Percentiles rank a stretch among this genome's conserved stretches.
Conservation (phyloP, 179 eudicot genomes). For the Silene vulgaris region DNA sequence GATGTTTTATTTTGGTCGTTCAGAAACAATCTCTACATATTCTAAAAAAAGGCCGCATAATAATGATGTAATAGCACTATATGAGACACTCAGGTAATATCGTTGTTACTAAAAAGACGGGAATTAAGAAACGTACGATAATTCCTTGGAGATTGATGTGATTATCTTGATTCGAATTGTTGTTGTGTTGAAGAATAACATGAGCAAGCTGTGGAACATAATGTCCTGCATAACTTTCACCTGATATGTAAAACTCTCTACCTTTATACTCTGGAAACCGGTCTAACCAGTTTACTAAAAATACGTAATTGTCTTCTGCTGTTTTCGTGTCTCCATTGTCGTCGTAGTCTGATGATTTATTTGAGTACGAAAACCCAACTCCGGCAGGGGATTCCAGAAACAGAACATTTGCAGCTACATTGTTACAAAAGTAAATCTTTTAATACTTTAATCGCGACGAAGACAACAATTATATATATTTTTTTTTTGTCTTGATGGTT, state of each 20-base stretch:
- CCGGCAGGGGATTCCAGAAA: conserved; percentile 63
- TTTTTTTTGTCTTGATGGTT: no score
- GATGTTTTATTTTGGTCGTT: no score
- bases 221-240: conserved; percentile 71
- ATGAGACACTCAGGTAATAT: no score
- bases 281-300: conserved; percentile 52
- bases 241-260: conserved; percentile 54
- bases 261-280: conserved; percentile 60
- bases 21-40: no score
- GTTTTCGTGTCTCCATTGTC: conserved; percentile 45
- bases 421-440: background rate
- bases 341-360: conserved; percentile 40
- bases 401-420: conserved; percentile 48
- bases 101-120: no score
- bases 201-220: conserved; percentile 67
- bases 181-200: conserved; percentile 47
- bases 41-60: no score
- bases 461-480: no score
- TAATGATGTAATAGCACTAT: no score
- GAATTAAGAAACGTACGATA: conserved; percentile 35
- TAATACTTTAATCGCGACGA: no score
- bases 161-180: conserved; percentile 31
- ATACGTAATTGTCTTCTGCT: conserved; percentile 44
- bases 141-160: conserved; percentile 53
- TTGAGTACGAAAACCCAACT: conserved; percentile 62